phyloP scores from a whole-genome alignment of 306 rosid species.

The Rosa persica region DNA sequence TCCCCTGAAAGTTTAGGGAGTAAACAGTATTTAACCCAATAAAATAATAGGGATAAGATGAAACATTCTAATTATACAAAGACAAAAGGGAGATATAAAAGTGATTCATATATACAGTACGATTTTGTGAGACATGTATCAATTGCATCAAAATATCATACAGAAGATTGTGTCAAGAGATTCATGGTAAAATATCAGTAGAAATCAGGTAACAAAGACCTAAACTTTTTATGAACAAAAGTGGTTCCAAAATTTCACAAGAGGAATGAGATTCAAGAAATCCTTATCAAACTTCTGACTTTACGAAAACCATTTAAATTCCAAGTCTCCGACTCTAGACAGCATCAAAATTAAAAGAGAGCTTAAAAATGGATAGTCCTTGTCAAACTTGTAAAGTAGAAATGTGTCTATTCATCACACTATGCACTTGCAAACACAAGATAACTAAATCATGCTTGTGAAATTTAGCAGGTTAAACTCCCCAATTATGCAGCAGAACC shows the following conservation, averaged over 20 bases:
- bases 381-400: too few species aligned
- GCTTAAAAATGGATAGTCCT: neutral
- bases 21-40: too few species aligned
- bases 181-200: too few species aligned
- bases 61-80: neutral
- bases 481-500: neutral
- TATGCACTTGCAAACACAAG: neutral
- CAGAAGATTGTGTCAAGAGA: neutral
- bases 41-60: neutral
- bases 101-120: neutral
- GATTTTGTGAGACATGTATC: neutral
- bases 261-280: neutral
- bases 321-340: neutral
- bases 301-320: neutral
- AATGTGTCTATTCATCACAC: neutral
- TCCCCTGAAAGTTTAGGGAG: too few species aligned
- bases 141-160: neutral
- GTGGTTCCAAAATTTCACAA: neutral
- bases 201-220: neutral
- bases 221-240: neutral
- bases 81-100: neutral
- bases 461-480: neutral
- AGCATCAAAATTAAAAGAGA: too few species aligned
- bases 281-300: neutral
- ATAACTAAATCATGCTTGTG: neutral